Base-by-base conservation (phyloP, 2,329 filamentous ascomycete species). In the Cercospora zeae-maydis region DNA sequence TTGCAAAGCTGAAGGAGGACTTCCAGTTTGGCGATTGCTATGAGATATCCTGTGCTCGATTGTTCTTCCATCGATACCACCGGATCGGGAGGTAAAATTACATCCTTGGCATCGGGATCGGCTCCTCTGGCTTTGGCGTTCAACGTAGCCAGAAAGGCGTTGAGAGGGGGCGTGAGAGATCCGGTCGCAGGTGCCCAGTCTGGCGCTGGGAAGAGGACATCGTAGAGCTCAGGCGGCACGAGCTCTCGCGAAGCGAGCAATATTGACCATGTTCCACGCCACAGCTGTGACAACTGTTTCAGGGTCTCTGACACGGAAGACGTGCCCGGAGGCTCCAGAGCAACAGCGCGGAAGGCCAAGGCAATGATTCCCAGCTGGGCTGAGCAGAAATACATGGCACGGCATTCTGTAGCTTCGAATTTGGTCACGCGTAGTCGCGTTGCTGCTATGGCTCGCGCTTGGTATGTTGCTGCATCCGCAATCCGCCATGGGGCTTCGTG, bases 241-340 rank as follows among this genome's bases (percentile, higher is more conserved):
- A 69, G 33, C 3, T 67, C 55, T 37, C 59, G 60, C 3, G 67
- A 61, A 3, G 67, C 63, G 21, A 58, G 49, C 6, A 67, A 31
- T 13, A 69, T 62, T 21, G 60, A 57, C 34, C 47, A 62, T 7
- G 67, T 69, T 14, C 67, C 67, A n/a, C 64, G 58, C 67, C 67
- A 69, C 21, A 69, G 14, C 1, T 56, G 42, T 8, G 65, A 59
- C 6, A 66, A 34, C n/a, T 66, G 63, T 5, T 39, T 30, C 21
- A 67, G 21, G 14, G 67, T 67, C 42, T 63, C 67, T 14, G 67
- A 63, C 13, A 66, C 59, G 13, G 47, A 51, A 19, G 63, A 54
- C 10, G 59, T 30, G 9, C 21, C 34, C 14, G 57, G 51, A 14
- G 53, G 63, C 5, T 63, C 55, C 2, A 55, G 42, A 51, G 66